Evolutionary conservation across 257 asterid species (phyloP), one percentile per base, ranked within the genome.

Genomic region (Rehmannia glutinosa): DNA sequence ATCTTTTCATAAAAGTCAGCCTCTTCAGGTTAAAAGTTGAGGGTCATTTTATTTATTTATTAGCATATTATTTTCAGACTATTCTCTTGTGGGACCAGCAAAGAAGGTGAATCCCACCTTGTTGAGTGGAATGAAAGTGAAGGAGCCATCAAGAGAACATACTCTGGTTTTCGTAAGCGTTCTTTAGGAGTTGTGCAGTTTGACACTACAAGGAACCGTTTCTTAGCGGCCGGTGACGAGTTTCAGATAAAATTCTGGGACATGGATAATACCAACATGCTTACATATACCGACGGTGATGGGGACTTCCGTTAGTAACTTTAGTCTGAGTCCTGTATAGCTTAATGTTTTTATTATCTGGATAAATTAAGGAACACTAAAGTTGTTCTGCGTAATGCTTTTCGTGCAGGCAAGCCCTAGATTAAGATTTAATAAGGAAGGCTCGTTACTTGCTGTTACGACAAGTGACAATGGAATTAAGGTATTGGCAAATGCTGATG

Each of bases 41-140:
- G 27, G 16, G 13, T 39, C 42, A 38, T 46, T 25, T 57, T 24
- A 42, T 68, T 51, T 65, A 12, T 36, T 61, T 41, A 28, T 28
- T 72, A 62, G 12, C 52, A 57, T 75, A 19, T 75, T 72, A 62
- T 73, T 79, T 81, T 72, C 95, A 93, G 98, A 74, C 83, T 93
- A 57, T 93, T 92, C 77, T 92, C 98, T 56, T 92, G 98, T 75
- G 97, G 98, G 59, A 92, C 98, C 24, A 87, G 98, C 89, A 92
- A 92, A 86, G 98, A 92, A 52, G 98, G 98, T 24, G 97, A 92
- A 76, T 92, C 98, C n/a, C 92, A 86, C 78, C 91, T 92, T 2
- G 98, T 92, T 74, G 98, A 92, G 78, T 92, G 98, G 98, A 92
- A 92, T 74, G 98, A 92, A 85, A 92, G 96, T 77, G 98, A 92